Evolutionary conservation across 2,329 filamentous ascomycete genomes (phyloP).

Genomic region (Pyricularia sp.): DNA sequence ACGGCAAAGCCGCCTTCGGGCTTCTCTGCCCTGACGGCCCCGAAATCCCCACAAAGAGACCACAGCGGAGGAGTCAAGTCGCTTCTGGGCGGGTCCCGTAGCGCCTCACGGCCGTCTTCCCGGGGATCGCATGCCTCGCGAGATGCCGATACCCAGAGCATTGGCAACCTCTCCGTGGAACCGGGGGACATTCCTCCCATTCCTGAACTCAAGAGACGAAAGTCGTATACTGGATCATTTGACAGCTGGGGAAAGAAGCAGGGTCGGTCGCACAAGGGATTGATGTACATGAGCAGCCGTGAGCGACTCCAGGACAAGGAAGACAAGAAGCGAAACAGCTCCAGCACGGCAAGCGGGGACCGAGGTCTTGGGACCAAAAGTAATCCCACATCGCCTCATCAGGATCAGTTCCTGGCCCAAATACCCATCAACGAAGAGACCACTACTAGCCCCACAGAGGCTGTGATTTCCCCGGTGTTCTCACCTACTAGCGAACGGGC

Average conservation of each 20-base stretch:
- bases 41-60: conserved; percentile 39
- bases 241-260: conserved; percentile 52
- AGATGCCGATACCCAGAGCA: conserved; percentile 46
- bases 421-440: conserved; percentile 44
- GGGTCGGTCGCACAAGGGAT: conserved; percentile 37
- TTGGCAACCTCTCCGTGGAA: conserved; percentile 52
- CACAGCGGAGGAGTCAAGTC: conserved; percentile 38
- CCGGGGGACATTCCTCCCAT: conserved; percentile 32
- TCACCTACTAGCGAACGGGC: conserved; percentile 12
- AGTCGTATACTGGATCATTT: conserved; percentile 25
- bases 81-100: conserved; percentile 36
- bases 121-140: conserved; percentile 40
- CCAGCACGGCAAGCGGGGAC: conserved; percentile 22
- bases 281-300: conserved; percentile 64
- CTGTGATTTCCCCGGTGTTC: conserved; percentile 11
- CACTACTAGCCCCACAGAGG: conserved; percentile 9
- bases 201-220: conserved; percentile 36
- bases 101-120: conserved; percentile 45
- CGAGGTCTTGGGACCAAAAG: neutral
- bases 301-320: conserved; percentile 53
- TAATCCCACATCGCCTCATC: conserved; percentile 19
- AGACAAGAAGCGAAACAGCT: conserved; percentile 44
- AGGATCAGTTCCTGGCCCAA: conserved; percentile 38
- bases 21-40: conserved; percentile 56
- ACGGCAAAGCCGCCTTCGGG: conserved; percentile 74